Percentiles rank a stretch among this genome's conserved stretches.
Conservation (phyloP, 495 filamentous ascomycete genomes). For the Penicillium macrosclerotiorum region DNA sequence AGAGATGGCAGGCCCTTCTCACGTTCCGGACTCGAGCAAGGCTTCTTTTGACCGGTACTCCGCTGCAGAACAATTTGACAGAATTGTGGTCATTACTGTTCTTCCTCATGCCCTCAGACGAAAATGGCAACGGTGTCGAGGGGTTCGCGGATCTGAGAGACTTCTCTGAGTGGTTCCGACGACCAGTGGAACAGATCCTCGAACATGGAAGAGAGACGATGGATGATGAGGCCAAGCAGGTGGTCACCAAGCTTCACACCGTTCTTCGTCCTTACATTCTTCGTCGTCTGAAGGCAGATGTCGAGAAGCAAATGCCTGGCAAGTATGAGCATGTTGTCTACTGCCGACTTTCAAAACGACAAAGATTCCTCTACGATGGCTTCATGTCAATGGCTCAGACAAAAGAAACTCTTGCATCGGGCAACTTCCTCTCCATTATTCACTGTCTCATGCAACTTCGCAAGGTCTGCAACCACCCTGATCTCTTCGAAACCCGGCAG, state of each 20-base stretch:
- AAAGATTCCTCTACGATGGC: constrained; percentile 93
- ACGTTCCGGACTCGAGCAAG: constrained; percentile 86
- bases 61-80: constrained; percentile 93
- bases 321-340: constrained; percentile 98
- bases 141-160: constrained; percentile 88
- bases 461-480: constrained; percentile 98
- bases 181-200: constrained; percentile 90
- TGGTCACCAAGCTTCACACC: constrained; percentile 89
- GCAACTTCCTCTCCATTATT: constrained; percentile 96
- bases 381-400: constrained; percentile 95
- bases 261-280: constrained; percentile 91
- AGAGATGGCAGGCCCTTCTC: constrained; percentile 91
- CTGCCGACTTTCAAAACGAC: constrained; percentile 89
- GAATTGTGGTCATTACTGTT: constrained; percentile 97
- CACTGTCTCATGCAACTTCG: constrained; percentile 97
- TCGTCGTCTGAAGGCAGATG: constrained; percentile 90
- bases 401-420: constrained; percentile 81
- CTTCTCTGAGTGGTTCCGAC: constrained; percentile 90
- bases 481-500: constrained; percentile 96
- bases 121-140: constrained; percentile 64
- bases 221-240: constrained; percentile 84
- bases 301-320: constrained; percentile 98
- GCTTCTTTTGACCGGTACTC: constrained; percentile 90
- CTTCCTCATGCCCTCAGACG: constrained; percentile 90
- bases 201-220: constrained; percentile 91